These are phyloP conservation scores for Darksidea phi DNA, from an alignment of 495 filamentous ascomycete species.

Conservation along the genomic window DNA sequence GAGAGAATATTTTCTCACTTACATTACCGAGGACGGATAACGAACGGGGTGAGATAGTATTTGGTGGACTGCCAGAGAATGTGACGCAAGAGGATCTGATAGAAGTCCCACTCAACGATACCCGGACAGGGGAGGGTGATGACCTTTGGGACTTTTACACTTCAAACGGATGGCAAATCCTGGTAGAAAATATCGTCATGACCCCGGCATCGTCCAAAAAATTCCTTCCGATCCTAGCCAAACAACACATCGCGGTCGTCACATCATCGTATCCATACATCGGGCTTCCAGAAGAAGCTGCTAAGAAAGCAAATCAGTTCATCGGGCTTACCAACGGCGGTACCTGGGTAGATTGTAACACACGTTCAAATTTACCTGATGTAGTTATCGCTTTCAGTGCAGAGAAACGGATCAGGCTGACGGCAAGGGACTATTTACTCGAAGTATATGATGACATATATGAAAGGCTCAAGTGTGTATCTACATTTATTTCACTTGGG, in stretches of 20 bases:
- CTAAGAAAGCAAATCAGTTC: background rate
- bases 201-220: background rate
- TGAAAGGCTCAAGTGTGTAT: background rate
- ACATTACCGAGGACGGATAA: background rate
- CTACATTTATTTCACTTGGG: background rate
- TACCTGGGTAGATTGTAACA: background rate
- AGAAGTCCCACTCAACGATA: constrained; percentile 1
- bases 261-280: constrained; percentile 3
- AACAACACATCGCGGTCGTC: background rate
- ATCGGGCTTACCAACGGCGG: background rate
- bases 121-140: background rate
- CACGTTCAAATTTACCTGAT: background rate
- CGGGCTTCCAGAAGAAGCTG: background rate
- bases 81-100: background rate
- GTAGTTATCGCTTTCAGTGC: background rate
- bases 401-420: background rate
- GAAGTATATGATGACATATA: background rate
- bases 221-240: background rate
- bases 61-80: background rate
- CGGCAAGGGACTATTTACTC: constrained; percentile 1
- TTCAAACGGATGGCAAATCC: constrained; percentile 2
- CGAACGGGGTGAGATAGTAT: background rate
- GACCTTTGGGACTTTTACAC: background rate
- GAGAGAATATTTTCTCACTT: constrained; percentile 2
- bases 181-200: background rate